A percentile compares a stretch with the other conserved stretches of the same genome.
Evolutionary conservation across 2,329 filamentous ascomycete species (phyloP).

Genomic region (Hortaea sp.): DNA sequence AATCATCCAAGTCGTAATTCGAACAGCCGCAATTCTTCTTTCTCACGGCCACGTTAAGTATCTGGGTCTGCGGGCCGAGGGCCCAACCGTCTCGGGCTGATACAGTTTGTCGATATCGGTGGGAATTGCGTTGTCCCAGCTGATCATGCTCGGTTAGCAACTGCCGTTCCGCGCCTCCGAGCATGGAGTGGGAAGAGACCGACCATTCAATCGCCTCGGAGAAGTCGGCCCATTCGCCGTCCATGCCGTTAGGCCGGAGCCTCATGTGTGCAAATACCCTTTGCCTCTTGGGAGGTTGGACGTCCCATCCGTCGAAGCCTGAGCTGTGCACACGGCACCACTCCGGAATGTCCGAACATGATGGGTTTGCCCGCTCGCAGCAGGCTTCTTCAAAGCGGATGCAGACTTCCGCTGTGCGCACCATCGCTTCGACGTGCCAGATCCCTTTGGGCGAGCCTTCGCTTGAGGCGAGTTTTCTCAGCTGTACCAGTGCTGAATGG

Average conservation of each 20-base stretch:
- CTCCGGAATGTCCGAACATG: conserved; percentile 21
- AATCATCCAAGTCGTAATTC: no score
- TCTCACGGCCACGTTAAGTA: no score
- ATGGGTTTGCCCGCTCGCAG: conserved; percentile 9
- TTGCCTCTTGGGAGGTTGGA: conserved; percentile 3
- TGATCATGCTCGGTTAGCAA: no score
- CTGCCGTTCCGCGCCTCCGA: no score
- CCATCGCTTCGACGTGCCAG: conserved; percentile 22
- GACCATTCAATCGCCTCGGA: conserved; percentile 15
- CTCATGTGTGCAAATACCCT: conserved; percentile 13
- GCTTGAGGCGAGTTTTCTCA: conserved; percentile 15
- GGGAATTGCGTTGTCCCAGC: no score
- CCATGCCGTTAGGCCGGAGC: conserved; percentile 19
- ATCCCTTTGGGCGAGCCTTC: conserved; percentile 7
- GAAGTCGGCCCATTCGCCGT: conserved; percentile 20
- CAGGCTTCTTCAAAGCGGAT: conserved; percentile 16
- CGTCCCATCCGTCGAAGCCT: conserved; percentile 16
- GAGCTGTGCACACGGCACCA: conserved; percentile 19
- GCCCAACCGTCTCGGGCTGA: no score
- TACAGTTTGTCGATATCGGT: no score
- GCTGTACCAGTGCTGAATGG: conserved; percentile 15
- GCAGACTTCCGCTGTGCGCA: conserved; percentile 12
- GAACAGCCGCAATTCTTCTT: no score
- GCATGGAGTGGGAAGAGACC: not conserved
- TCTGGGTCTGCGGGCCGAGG: no score